Evolutionary conservation across 495 filamentous ascomycete genomes (phyloP), one percentile per base, ranked within the genome.

Genomic region (Penicillium cinerascens): DNA sequence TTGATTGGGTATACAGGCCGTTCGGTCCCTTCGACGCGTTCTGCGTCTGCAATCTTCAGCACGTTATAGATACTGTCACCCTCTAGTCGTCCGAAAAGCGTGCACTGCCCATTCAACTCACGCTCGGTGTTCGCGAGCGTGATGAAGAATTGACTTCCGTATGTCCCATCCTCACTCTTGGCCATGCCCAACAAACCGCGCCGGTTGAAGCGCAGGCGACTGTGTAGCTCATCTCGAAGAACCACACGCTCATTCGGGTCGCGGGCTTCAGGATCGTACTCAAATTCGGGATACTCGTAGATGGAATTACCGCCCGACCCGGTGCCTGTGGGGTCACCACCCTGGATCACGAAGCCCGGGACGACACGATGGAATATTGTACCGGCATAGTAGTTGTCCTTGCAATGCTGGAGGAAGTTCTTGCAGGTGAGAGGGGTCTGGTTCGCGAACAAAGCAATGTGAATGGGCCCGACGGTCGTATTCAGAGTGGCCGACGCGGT

Each of bases 21-120:
- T 52, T 97, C 93, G n/a, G 74, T 81, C 22, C 85, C 87, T 61
- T 88, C 87, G 46, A 83, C 79, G 17, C 92, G 72, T 64, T 97
- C 93, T 6, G 82, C 82, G 61, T 97, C 91, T 9, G 86, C 91
- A 73, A 96, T 96, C 70, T 89, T 89, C 62, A 93, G 82, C 54
- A 99, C 68, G 66, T 96, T 97, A 69, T 91, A 99, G 43, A 99
- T 91, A 47, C 91, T 96, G 51, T 97, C 91, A 4, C 93, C 93
- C 37, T 87, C 91, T 47, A 99, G 78, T 48, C 95, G 79, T 40
- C 93, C 93, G 73, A 99, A 97, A 60, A 97, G 75, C 4, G 93
- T 97, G 65, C 96, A 95, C 82, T 89, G 86, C 50, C 87, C 88
- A 43, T 85, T 87, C 68, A 99, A 62, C 72, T 97, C 92, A 27